Conservation (phyloP, 2,329 filamentous ascomycete genomes). For the Lecanosticta acicola region DNA sequence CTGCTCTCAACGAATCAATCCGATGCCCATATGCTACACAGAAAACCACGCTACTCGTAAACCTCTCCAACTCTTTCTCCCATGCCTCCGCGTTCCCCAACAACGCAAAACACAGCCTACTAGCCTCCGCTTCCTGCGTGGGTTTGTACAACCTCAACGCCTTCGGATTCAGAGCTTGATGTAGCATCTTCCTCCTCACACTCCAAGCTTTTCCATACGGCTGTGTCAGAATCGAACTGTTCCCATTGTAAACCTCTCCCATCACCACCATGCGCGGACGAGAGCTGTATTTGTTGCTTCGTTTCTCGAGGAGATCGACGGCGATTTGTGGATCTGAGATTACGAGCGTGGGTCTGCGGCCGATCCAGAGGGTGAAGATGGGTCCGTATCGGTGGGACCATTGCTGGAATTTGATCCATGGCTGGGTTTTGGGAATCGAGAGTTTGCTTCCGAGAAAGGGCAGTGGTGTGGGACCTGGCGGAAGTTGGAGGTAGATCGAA, state of each 20-base stretch:
- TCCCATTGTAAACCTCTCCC: constrained; percentile 43
- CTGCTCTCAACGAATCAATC: constrained; percentile 44
- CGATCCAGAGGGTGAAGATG: constrained; percentile 47
- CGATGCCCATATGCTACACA: constrained; percentile 49
- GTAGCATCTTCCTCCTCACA: constrained; percentile 39
- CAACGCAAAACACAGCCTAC: constrained; percentile 41
- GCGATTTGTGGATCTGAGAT: constrained; percentile 37
- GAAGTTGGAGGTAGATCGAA: constrained; percentile 15
- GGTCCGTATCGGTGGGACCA: constrained; percentile 44
- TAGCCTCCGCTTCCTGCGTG: constrained; percentile 47
- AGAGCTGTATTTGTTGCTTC: constrained; percentile 34
- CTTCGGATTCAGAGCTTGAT: constrained; percentile 42
- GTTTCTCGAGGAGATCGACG: constrained; percentile 37
- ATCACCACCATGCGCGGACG: constrained; percentile 43
- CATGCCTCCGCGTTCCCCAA: constrained; percentile 38
- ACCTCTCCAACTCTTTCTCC: constrained; percentile 45
- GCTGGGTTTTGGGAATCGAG: constrained; percentile 30
- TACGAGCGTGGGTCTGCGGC: constrained; percentile 41
- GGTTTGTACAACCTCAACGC: constrained; percentile 43
- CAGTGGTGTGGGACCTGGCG: constrained; percentile 20
- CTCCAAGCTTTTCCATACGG: constrained; percentile 47
- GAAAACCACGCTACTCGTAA: constrained; percentile 47
- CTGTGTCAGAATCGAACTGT: constrained; percentile 44
- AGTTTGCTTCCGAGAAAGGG: constrained; percentile 23
- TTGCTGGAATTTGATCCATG: constrained; percentile 40